Evolutionary conservation across 2,329 filamentous ascomycete species (phyloP).

Genomic region (Nemania abortiva): DNA sequence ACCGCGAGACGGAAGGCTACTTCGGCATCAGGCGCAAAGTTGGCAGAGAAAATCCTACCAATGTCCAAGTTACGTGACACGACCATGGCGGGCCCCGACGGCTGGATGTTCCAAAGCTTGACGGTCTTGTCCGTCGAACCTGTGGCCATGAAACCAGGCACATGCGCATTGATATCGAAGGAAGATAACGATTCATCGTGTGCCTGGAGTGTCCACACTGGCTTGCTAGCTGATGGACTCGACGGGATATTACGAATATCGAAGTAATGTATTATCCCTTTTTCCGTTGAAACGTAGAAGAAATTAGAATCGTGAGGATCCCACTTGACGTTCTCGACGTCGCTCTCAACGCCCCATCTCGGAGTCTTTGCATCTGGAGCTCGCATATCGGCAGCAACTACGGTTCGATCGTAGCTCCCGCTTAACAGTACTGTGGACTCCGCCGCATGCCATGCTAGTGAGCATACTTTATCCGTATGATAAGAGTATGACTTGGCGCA

Average conservation of each 20-base stretch:
- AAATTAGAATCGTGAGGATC: constrained; percentile 92
- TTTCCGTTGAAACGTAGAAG: constrained; percentile 96
- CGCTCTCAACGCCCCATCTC: constrained; percentile 93
- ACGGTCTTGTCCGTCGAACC: constrained; percentile 95
- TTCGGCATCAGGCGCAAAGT: constrained; percentile 89
- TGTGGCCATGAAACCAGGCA: constrained; percentile 93
- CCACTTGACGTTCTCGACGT: constrained; percentile 94
- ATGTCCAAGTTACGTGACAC: constrained; percentile 92
- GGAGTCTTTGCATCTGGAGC: constrained; percentile 85
- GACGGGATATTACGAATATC: constrained; percentile 83
- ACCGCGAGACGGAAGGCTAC: constrained; percentile 94
- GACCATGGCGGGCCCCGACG: constrained; percentile 87
- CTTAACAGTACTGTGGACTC: constrained; percentile 91
- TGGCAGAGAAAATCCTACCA: constrained; percentile 91
- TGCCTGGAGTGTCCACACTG: constrained; percentile 94
- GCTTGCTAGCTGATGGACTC: constrained; percentile 79
- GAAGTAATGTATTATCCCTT: constrained; percentile 90
- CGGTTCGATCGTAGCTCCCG: constrained; percentile 93
- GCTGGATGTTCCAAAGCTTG: constrained; percentile 93
- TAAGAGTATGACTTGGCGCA: constrained; percentile 96
- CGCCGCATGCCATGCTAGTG: constrained; percentile 89
- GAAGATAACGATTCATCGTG: constrained; percentile 92
- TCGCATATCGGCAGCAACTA: constrained; percentile 96
- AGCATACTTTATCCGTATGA: constrained; percentile 98
- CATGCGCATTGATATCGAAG: constrained; percentile 89